A percentile compares a stretch with the other conserved stretches of the same genome.
These are phyloP conservation scores for Mycena pura DNA, from an alignment of 768 basidiomycete species.

Conservation along the genomic window DNA sequence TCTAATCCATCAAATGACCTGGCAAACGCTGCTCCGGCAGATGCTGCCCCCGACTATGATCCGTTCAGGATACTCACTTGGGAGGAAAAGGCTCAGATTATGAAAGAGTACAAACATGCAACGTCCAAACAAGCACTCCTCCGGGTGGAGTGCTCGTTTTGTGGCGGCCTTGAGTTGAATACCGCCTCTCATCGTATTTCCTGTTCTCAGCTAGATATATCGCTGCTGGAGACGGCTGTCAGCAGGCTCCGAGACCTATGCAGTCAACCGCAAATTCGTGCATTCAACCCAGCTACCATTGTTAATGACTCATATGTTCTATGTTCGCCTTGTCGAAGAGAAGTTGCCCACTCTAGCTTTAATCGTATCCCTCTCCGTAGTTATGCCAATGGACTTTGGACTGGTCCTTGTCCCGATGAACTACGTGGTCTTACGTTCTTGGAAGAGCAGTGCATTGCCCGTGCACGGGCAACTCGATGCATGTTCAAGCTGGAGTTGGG, in stretches of 20 bases:
- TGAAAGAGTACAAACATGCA: conserved; percentile 1
- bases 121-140: neutral
- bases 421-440: conserved; percentile 23
- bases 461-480: conserved; percentile 23
- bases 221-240: conserved; percentile 15
- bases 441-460: conserved; percentile 30
- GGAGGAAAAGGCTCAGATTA: conserved; percentile 12
- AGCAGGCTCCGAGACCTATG: neutral
- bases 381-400: conserved; percentile 33
- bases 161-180: conserved; percentile 12
- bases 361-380: conserved; percentile 23
- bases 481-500: conserved; percentile 25
- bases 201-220: conserved; percentile 24
- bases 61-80: too few species aligned
- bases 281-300: neutral
- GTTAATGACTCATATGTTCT: conserved; percentile 6
- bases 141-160: conserved; percentile 15
- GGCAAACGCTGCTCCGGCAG: too few species aligned
- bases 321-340: conserved; percentile 10
- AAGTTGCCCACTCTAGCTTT: too few species aligned
- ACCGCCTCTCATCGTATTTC: neutral
- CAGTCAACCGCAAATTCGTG: conserved; percentile 9
- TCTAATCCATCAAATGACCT: too few species aligned
- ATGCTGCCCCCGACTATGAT: too few species aligned
- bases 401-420: conserved; percentile 21